Percentiles rank a stretch among this genome's conserved stretches.
Evolutionary conservation across 176 grass and related monocot genomes (phyloP).

Genomic region (Saccharum officinarum): DNA sequence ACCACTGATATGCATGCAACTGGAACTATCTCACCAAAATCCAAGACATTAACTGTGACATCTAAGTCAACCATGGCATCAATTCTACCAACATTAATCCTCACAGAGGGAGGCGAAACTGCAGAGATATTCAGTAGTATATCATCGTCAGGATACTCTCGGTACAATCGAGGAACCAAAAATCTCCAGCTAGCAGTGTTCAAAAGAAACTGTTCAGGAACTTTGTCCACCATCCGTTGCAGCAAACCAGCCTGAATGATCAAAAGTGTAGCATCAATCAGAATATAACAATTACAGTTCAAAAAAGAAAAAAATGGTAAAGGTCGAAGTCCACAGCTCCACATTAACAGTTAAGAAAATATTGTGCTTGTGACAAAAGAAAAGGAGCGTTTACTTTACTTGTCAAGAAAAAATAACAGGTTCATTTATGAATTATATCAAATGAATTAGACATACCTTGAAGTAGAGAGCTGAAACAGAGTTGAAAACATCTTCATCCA

Average conservation of each 20-base stretch:
- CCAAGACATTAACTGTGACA: conserved; percentile 66
- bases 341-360: background rate
- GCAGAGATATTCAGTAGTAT: conserved; percentile 84
- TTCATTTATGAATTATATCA: background rate
- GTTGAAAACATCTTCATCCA: conserved; percentile 88
- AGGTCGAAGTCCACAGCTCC: background rate
- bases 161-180: conserved; percentile 82
- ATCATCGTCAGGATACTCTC: conserved; percentile 69
- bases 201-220: conserved; percentile 80
- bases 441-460: conserved; percentile 53
- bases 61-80: conserved; percentile 69
- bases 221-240: conserved; percentile 69
- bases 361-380: background rate
- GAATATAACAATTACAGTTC: background rate
- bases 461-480: conserved; percentile 77
- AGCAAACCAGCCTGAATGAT: conserved; percentile 75
- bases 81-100: conserved; percentile 64
- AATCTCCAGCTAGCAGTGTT: conserved; percentile 87
- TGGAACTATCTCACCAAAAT: conserved; percentile 56
- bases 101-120: conserved; percentile 65
- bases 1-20: conserved; percentile 87
- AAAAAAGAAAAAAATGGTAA: conserved; percentile 5
- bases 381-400: background rate
- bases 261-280: conserved; percentile 19
- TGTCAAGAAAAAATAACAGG: conserved; percentile 13